These are phyloP conservation scores for Mortierella sp. DNA, from an alignment of 371 early-diverging fungal genomes.

Conservation along the genomic window DNA sequence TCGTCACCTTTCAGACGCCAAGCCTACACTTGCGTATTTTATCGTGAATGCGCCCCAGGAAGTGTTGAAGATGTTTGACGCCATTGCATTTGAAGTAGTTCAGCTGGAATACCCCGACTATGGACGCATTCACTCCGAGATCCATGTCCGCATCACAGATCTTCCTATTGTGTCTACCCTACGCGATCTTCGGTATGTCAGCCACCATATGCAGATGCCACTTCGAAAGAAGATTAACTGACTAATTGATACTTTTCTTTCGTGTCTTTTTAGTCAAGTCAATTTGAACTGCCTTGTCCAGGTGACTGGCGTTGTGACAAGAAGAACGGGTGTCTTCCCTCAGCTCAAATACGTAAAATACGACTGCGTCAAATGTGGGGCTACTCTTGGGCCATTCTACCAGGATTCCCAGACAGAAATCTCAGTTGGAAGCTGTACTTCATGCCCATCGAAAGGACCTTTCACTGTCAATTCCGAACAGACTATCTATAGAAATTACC, in stretches of 20 bases:
- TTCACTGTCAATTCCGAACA: slow-evolving; percentile 93
- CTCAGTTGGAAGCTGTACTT: slow-evolving; percentile 89
- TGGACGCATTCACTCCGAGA: slow-evolving; percentile 91
- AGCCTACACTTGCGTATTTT: slow-evolving; percentile 88
- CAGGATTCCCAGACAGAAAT: slow-evolving; percentile 92
- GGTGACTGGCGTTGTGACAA: slow-evolving; percentile 96
- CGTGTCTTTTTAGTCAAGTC: slow-evolving; percentile 68
- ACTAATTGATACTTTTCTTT: background rate
- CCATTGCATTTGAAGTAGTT: slow-evolving; percentile 93
- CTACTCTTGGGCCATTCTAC: slow-evolving; percentile 95
- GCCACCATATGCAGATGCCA: background rate
- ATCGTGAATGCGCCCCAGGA: slow-evolving; percentile 90
- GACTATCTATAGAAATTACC: slow-evolving; percentile 99
- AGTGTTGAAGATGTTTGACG: slow-evolving; percentile 92
- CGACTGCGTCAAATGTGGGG: slow-evolving; percentile 97
- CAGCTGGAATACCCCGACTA: slow-evolving; percentile 94
- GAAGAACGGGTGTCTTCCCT: slow-evolving; percentile 97
- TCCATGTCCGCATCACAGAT: slow-evolving; percentile 96
- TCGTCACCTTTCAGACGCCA: slow-evolving; percentile 80
- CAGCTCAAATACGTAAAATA: slow-evolving; percentile 98
- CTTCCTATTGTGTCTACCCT: slow-evolving; percentile 90
- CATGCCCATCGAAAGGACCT: slow-evolving; percentile 96
- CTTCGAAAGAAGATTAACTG: background rate
- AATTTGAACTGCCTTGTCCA: slow-evolving; percentile 96
- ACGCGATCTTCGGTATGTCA: slow-evolving; percentile 86